phyloP scores from a whole-genome alignment of 192 early-diverging fungal species.

The Phlyctochytrium planicorne region DNA sequence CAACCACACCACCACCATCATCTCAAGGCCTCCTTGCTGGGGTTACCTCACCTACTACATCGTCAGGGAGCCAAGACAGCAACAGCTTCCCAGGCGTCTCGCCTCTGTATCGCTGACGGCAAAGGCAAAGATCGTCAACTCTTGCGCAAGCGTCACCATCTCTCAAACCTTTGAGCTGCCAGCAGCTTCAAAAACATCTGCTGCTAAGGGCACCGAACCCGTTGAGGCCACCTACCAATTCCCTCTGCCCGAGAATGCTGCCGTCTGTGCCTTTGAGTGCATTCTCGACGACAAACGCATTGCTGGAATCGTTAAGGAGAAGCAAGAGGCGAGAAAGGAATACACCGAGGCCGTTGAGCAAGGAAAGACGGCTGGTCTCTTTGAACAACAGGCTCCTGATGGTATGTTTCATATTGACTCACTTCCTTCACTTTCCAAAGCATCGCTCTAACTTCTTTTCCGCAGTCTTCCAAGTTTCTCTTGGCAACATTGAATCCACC shows the following conservation, averaged over 20 bases:
- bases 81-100: too few relatives aligned
- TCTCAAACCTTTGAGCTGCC: background rate
- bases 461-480: conserved; percentile 44
- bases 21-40: too few relatives aligned
- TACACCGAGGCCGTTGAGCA: conserved; percentile 20
- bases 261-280: conserved; percentile 34
- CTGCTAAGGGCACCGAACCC: background rate
- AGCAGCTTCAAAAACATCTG: background rate
- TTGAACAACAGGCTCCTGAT: conserved; percentile 19
- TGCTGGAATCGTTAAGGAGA: conserved; percentile 24
- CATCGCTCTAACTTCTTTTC: conserved; percentile 18
- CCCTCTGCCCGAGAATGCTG: conserved; percentile 25
- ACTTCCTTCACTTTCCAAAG: background rate
- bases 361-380: conserved; percentile 25
- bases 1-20: too few relatives aligned
- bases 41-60: too few relatives aligned
- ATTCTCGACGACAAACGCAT: conserved; percentile 25
- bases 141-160: conserved; percentile 1
- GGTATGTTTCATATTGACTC: conserved; percentile 4
- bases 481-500: conserved; percentile 48
- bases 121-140: background rate
- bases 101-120: too few relatives aligned
- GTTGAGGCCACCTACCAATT: conserved; percentile 12
- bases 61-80: too few relatives aligned
- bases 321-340: conserved; percentile 20